Evolutionary conservation across 1,139 yeast genomes (phyloP).

Genomic region (Yamadazyma sp.): DNA sequence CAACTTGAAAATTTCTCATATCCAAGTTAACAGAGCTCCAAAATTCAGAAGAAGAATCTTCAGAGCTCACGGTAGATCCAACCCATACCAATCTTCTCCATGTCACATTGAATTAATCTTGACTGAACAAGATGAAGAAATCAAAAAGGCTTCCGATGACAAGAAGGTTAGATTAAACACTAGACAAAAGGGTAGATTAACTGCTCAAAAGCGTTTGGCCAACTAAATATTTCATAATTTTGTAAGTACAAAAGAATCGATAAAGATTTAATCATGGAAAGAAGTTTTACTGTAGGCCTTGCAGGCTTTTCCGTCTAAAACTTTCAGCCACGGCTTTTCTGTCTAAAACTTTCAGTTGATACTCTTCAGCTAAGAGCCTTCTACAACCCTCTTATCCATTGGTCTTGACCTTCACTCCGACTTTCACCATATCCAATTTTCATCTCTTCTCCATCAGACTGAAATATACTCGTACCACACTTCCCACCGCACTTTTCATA

Average conservation of each 20-base stretch:
- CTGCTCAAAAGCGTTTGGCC: slow-evolving; percentile 69
- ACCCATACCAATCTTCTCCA: slow-evolving; percentile 98
- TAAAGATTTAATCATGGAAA: slow-evolving; percentile 11
- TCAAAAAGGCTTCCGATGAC: slow-evolving; percentile 89
- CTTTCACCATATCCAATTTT: not conserved
- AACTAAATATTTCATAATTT: slow-evolving; percentile 14
- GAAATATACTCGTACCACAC: not conserved
- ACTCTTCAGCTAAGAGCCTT: not conserved
- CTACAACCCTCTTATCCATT: no score
- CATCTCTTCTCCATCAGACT: not conserved
- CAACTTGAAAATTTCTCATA: slow-evolving; percentile 93
- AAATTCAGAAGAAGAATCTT: slow-evolving; percentile 99
- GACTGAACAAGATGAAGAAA: slow-evolving; percentile 92
- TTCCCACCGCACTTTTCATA: slow-evolving; percentile 5
- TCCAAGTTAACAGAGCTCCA: slow-evolving; percentile 99
- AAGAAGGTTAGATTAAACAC: slow-evolving; percentile 78
- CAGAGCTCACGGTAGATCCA: slow-evolving; percentile 99
- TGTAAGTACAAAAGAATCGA: slow-evolving; percentile 9
- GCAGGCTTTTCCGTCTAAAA: not conserved
- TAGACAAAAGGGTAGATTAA: slow-evolving; percentile 92
- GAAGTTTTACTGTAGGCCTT: no score
- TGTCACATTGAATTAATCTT: slow-evolving; percentile 97
- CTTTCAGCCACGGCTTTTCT: not conserved
- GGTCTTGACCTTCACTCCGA: no score
- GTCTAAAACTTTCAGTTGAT: not conserved